Base-by-base conservation (phyloP, 2,329 filamentous ascomycete genomes). In the Clarireedia monteithiana region DNA sequence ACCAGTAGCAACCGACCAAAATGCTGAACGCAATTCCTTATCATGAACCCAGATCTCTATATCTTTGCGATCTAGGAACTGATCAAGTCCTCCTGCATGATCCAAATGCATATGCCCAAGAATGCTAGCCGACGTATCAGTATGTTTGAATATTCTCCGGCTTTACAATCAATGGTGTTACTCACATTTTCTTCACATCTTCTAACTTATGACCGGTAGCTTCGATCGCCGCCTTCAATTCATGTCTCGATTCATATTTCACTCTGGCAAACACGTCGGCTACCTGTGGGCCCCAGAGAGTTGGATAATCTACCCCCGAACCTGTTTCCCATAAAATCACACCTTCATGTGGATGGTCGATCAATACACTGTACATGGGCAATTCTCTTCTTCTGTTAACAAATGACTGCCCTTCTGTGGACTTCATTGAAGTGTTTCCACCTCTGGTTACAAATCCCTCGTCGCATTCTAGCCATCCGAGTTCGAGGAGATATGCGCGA, bases 41-140 rank as follows among this genome's bases (percentile, higher is more conserved):
- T 77, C 75, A 57, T 77, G 75, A 3, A 76, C 73, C 58, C 72
- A 76, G 50, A 76, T 75, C 5, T 73, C 72, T 5, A 77, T 65
- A 30, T 73, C 70, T 5, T 69, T 74, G 38, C 64, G 50, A 40
- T 67, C 67, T 2, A 70, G 40, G 47, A 77, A 77, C 52, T 76
- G 68, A 48, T 76, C 73, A 1, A 77, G 63, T 0, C 75, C 75
- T 2, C 75, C 75, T 0, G 75, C 75, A 59, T 77, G 75, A 58
- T 77, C 75, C 2, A 76, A 59, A 60, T 77, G 74, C 34, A 78
- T 63, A 54, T 77, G 75, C 2, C 75, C 73, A 17, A 77, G 69
- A 3, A 77, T 70, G 50, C 62, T 65, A 20, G 7, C 17, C 6
- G 1, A 30, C 4, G 4, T 6, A 46, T 50, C 6, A 56, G 48